These are phyloP conservation scores for Vitellaria paradoxa DNA, from an alignment of 179 eudicot genomes.

Conservation along the genomic window DNA sequence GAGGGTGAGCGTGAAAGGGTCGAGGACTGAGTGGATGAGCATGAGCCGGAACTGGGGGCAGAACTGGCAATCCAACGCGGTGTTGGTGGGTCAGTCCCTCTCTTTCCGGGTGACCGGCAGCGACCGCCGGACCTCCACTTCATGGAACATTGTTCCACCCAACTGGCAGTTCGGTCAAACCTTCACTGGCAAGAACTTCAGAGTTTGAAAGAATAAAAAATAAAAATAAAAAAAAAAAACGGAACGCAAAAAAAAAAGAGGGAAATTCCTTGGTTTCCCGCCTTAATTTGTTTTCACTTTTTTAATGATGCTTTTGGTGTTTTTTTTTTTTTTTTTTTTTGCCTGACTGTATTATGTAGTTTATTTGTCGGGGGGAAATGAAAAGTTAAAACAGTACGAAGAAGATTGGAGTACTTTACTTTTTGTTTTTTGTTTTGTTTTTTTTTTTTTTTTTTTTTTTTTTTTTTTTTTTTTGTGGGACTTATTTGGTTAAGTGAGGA, in stretches of 20 bases:
- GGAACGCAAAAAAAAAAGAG: not conserved
- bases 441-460: no score
- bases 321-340: not conserved
- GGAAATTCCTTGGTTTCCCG: not conserved
- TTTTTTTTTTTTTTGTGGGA: not conserved
- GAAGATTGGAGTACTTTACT: not conserved
- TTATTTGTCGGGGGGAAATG: slow-evolving; percentile 3
- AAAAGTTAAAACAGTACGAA: not conserved
- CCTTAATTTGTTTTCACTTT: slow-evolving; percentile 9
- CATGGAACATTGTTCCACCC: slow-evolving; percentile 73
- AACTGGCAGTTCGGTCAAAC: slow-evolving; percentile 91
- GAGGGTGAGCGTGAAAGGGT: slow-evolving; percentile 57
- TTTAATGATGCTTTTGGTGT: not conserved
- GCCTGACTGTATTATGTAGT: no score
- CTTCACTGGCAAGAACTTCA: slow-evolving; percentile 74
- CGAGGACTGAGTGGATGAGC: slow-evolving; percentile 72
- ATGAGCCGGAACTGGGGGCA: slow-evolving; percentile 96
- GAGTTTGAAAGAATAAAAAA: slow-evolving; percentile 35
- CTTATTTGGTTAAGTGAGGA: not conserved
- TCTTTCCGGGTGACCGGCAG: slow-evolving; percentile 71
- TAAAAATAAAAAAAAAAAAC: not conserved
- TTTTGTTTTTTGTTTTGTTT: no score
- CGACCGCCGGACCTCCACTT: slow-evolving; percentile 67
- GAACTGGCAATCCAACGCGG: slow-evolving; percentile 80
- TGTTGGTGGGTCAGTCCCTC: slow-evolving; percentile 68